Base-by-base conservation (phyloP, 2,329 filamentous ascomycete genomes). In the Magnaporthiopsis rhizophila region DNA sequence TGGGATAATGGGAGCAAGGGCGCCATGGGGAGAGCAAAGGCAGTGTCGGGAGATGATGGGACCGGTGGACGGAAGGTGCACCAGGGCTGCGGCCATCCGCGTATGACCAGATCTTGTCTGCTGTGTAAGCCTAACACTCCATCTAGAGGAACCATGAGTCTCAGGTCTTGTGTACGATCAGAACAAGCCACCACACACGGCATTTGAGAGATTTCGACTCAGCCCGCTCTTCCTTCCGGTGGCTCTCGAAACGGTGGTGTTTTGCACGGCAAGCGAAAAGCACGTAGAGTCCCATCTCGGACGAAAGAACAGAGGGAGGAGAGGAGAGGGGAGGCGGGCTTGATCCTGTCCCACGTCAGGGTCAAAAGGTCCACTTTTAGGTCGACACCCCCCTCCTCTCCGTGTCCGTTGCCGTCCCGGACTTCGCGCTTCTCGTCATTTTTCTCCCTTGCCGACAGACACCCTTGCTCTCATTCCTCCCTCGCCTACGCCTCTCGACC, bases 131-230 rank as follows among this genome's bases (percentile, higher is more conserved):
- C 36, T 61, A 30, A 61, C 34, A 61, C 60, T 45, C 34, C 36
- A 45, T 61, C 60, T 45, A 50, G 45, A 50, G 45, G 45, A 50
- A 61, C 60, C n/a, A 61, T 45, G 60, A 61, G 34, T 61, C 60
- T 61, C 60, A 50, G 60, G 60, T 61, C 60, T 53, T 61, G 60
- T 61, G 60, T 45, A 38, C 60, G 60, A 61, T 61, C 60, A 61
- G 38, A 61, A 61, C 38, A 61, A 26, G 60, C 60, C 60, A 28
- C 36, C 60, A 50, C 50, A 26, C 60, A 15, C 38, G 60, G 36
- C 18, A n/a, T n/a, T 21, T 3, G 21, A 50, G 45, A 50, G 45
- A 50, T 50, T 50, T 26, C 45, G 18, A 50, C 45, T 21, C 45
- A 21, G 45, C 8, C 18, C 3, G 45, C 15, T 26, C 45, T n/a